Conservation (phyloP, 805 yeast species). For the Kockiozyma suomiensis region DNA sequence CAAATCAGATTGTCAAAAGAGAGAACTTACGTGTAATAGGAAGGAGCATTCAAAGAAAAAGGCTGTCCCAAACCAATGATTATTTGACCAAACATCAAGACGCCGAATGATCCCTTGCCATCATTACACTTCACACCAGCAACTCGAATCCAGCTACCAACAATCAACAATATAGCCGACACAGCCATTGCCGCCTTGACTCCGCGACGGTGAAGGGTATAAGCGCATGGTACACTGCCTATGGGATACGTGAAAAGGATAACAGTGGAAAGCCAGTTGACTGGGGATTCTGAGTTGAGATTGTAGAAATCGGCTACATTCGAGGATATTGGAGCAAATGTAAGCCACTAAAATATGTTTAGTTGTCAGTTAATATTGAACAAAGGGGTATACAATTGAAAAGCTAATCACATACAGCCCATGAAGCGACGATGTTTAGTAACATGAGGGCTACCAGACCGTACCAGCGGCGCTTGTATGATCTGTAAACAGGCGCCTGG, state of each 20-base stretch:
- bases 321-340: slow-evolving; percentile 42
- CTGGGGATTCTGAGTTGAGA: slow-evolving; percentile 36
- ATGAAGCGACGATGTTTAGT: slow-evolving; percentile 40
- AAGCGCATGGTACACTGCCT: slow-evolving; percentile 38
- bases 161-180: slow-evolving; percentile 36
- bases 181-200: slow-evolving; percentile 36
- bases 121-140: slow-evolving; percentile 36
- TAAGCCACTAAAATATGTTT: slow-evolving; percentile 35
- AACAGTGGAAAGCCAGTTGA: slow-evolving; percentile 43
- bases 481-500: slow-evolving; percentile 27
- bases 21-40: slow-evolving; percentile 36
- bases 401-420: slow-evolving; percentile 36
- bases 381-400: not conserved
- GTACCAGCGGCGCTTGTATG: slow-evolving; percentile 42
- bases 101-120: slow-evolving; percentile 36
- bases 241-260: slow-evolving; percentile 40
- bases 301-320: slow-evolving; percentile 35
- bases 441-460: slow-evolving; percentile 40
- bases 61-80: slow-evolving; percentile 44
- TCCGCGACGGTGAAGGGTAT: slow-evolving; percentile 34
- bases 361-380: not conserved
- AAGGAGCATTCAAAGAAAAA: slow-evolving; percentile 40
- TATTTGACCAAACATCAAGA: slow-evolving; percentile 43
- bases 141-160: slow-evolving; percentile 42
- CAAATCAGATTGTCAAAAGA: not conserved